Evolutionary conservation across 495 filamentous ascomycete species (phyloP).

Genomic region (Acidomyces sp.): DNA sequence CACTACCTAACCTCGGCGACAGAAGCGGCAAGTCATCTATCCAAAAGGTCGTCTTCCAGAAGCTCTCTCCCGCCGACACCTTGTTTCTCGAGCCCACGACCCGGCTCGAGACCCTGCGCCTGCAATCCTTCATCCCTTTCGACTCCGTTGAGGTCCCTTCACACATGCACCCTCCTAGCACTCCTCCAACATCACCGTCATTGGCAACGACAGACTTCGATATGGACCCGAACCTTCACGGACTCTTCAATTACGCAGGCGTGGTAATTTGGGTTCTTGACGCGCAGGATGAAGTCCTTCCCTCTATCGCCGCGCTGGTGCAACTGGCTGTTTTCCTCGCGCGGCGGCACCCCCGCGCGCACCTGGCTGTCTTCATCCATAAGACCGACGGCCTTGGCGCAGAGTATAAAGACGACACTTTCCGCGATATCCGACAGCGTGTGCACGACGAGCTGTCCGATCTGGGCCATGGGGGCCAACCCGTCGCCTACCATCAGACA

Average conservation of each 20-base stretch:
- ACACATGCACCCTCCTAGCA: no score
- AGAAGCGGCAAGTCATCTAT: conserved; percentile 98
- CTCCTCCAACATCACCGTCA: no score
- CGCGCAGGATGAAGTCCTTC: conserved; percentile 90
- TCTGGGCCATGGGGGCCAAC: conserved; percentile 78
- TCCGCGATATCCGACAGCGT: conserved; percentile 89
- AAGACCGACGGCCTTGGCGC: conserved; percentile 92
- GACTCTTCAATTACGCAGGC: conserved; percentile 84
- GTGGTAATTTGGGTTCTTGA: conserved; percentile 98
- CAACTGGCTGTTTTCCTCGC: conserved; percentile 76
- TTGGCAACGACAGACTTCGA: conserved; percentile 77
- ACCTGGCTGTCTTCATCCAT: conserved; percentile 96
- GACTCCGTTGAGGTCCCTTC: conserved; percentile 96
- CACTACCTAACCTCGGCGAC: conserved; percentile 4
- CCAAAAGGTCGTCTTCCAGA: conserved; percentile 93
- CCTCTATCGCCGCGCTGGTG: conserved; percentile 76
- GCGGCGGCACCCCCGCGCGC: conserved; percentile 74
- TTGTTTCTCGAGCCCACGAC: conserved; percentile 90
- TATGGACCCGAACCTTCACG: no score
- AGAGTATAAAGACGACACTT: conserved; percentile 85
- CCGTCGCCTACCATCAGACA: conserved; percentile 84
- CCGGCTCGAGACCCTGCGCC: conserved; percentile 78
- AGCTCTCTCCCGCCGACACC: conserved; percentile 88
- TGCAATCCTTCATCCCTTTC: conserved; percentile 97
- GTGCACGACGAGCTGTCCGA: conserved; percentile 94